phyloP scores from a whole-genome alignment of 1,284 basidiomycete genomes.

The Cryptococcus deneoformans region DNA sequence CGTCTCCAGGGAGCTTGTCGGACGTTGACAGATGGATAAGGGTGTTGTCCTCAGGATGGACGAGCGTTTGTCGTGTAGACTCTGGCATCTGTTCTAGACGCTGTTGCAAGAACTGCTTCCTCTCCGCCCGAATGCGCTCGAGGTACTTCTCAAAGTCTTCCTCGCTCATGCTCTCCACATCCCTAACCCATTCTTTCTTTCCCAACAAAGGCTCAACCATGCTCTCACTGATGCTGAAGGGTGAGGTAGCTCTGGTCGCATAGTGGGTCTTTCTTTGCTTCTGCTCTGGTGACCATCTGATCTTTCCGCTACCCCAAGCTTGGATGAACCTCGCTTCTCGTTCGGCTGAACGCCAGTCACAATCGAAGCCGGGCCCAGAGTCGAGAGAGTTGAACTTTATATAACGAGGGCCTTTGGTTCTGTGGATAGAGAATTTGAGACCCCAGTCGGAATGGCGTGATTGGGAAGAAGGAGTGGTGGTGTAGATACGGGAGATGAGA shows the following conservation, averaged over 20 bases:
- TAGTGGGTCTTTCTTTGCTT: too few species aligned
- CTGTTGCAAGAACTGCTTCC: conserved; percentile 17
- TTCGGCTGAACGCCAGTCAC: conserved; percentile 43
- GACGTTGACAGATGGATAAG: conserved; percentile 21
- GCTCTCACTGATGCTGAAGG: not conserved
- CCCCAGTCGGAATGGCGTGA: conserved; percentile 41
- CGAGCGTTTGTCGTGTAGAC: conserved; percentile 10
- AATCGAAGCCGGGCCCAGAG: conserved; percentile 31
- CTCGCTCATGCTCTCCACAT: conserved; percentile 44
- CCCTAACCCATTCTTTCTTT: conserved; percentile 23
- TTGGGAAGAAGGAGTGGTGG: conserved; percentile 35
- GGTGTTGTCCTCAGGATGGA: conserved; percentile 20
- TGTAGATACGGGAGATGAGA: conserved; percentile 47
- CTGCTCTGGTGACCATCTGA: conserved; percentile 25
- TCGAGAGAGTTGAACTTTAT: conserved; percentile 41
- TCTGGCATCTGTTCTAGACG: conserved; percentile 17
- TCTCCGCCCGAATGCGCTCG: conserved; percentile 23
- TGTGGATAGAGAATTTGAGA: conserved; percentile 41
- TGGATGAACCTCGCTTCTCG: conserved; percentile 45
- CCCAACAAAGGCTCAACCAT: not conserved
- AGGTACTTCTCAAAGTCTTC: conserved; percentile 41
- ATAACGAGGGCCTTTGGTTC: conserved; percentile 31
- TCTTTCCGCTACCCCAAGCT: conserved; percentile 39
- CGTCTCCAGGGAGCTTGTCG: conserved; percentile 6
- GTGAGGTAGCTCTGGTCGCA: not conserved